phyloP scores from a whole-genome alignment of 176 grass and related monocot genomes.

The Oryza officinalis region DNA sequence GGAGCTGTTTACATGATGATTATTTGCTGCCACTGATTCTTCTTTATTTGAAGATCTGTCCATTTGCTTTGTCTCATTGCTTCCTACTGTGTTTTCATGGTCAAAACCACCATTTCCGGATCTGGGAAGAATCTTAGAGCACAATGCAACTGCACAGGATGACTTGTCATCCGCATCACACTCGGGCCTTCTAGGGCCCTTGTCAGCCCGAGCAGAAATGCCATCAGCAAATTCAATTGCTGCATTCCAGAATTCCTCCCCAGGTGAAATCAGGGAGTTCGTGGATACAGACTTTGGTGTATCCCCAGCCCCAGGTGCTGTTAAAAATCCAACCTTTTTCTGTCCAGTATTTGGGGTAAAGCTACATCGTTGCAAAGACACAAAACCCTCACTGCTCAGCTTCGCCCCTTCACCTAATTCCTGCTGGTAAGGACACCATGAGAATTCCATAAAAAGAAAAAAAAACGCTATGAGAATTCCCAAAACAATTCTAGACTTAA shows the following conservation, averaged over 20 bases:
- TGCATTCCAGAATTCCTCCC: slow-evolving; percentile 92
- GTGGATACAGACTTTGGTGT: slow-evolving; percentile 67
- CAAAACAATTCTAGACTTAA: background rate
- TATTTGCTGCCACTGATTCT: slow-evolving; percentile 17
- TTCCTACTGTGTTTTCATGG: slow-evolving; percentile 46
- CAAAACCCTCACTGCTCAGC: slow-evolving; percentile 14
- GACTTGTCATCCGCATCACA: slow-evolving; percentile 60
- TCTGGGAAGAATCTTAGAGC: slow-evolving; percentile 56
- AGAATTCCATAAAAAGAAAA: slow-evolving; percentile 10
- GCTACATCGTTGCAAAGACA: slow-evolving; percentile 68
- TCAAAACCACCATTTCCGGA: slow-evolving; percentile 38
- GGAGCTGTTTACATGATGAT: slow-evolving; percentile 47
- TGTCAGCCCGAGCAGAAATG: slow-evolving; percentile 49
- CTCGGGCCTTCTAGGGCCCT: slow-evolving; percentile 29
- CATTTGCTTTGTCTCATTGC: slow-evolving; percentile 49
- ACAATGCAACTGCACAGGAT: slow-evolving; percentile 58
- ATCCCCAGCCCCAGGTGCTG: slow-evolving; percentile 44
- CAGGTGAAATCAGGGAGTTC: slow-evolving; percentile 75
- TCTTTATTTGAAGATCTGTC: slow-evolving; percentile 42
- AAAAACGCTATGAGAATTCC: slow-evolving; percentile 9
- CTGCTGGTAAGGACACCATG: slow-evolving; percentile 36
- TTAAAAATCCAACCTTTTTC: slow-evolving; percentile 45
- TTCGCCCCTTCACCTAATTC: slow-evolving; percentile 30
- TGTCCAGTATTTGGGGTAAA: slow-evolving; percentile 56
- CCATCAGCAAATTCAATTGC: slow-evolving; percentile 79